Base-by-base conservation (phyloP, 208 protist species). In the Angomonas deanei region DNA sequence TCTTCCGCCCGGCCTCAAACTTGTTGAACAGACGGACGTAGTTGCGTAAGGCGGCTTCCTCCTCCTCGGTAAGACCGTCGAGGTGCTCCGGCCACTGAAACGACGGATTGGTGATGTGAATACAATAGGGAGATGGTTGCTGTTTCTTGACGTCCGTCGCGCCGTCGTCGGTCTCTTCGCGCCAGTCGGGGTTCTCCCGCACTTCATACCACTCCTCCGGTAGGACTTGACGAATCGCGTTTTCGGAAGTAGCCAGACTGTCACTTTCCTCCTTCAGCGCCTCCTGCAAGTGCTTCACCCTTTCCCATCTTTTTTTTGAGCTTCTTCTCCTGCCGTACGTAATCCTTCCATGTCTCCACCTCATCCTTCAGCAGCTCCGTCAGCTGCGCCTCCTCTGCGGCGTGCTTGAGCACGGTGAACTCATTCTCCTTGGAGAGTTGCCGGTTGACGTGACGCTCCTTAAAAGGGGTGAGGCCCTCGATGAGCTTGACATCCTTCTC, bases 51-150 rank as follows among this genome's bases (percentile, higher is more conserved):
- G 61, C 68, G 0, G 38, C 48, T 8, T 58, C 55, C 36, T 84
- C 78, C 23, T 84, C 78, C 23, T 65, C 64, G 4, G 78, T 84
- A 31, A 84, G 74, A 6, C 78, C 78, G 6, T 52, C 32, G 39
- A 84, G 64, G 1, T 47, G 49, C 1, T 68, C 66, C 26, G 78
- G 78, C 78, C 78, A 84, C 13, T 46, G 17, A 34, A 78, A 49
- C 15, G 42, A 50, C 23, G 17, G 10, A 21, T 66, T 27, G 53
- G 64, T 52, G 38, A n/a, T 36, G 13, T 48, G 56, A 21, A 23
- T 38, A 19, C 42, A 34, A 19, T n/a, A 58, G 23, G n/a, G 49
- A 5, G 28, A 39, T 11, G 30, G 30, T 15, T 23, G 24, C 8
- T 23, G 31, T 8, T 2, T 3, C 54, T 4, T 21, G 4, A 42